phyloP scores from a whole-genome alignment of 73 alveolate genomes.

The Halteria grandinella region DNA sequence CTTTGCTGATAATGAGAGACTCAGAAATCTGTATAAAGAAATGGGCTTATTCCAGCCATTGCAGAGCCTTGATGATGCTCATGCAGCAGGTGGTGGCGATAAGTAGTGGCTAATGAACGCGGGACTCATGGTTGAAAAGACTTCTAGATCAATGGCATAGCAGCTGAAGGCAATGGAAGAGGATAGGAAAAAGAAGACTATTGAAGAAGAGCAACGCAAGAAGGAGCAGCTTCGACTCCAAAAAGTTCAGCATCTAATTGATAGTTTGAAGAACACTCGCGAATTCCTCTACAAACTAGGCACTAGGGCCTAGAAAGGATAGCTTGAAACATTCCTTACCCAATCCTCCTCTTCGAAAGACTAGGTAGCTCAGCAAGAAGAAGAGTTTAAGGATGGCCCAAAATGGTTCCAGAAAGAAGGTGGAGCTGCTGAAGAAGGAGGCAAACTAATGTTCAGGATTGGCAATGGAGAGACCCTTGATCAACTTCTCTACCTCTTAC shows the following conservation, averaged over 20 bases:
- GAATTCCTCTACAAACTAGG: conserved; percentile 48
- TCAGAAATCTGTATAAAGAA: conserved; percentile 45
- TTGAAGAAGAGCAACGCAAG: conserved; percentile 31
- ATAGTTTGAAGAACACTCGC: conserved; percentile 41
- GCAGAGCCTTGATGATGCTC: conserved; percentile 2
- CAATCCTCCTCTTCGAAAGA: too few species aligned
- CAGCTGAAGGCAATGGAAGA: conserved; percentile 38
- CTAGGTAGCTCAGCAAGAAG: conserved; percentile 13
- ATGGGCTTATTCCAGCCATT: conserved; percentile 37
- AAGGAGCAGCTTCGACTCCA: conserved; percentile 10
- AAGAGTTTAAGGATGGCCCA: background rate
- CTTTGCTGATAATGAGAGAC: conserved; percentile 50
- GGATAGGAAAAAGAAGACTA: conserved; percentile 40
- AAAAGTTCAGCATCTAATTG: conserved; percentile 34
- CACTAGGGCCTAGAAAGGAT: background rate
- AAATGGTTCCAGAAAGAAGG: too few species aligned
- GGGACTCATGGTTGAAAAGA: conserved; percentile 20
- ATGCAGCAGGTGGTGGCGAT: background rate
- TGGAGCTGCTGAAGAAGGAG: too few species aligned
- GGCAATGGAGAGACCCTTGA: background rate
- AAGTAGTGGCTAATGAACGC: background rate
- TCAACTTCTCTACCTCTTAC: conserved; percentile 10
- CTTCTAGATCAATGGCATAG: conserved; percentile 52
- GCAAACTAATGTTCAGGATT: conserved; percentile 18
- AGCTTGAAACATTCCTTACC: too few species aligned